Conservation (phyloP, 208 protist species). For the Acanthamoeba royreba region DNA sequence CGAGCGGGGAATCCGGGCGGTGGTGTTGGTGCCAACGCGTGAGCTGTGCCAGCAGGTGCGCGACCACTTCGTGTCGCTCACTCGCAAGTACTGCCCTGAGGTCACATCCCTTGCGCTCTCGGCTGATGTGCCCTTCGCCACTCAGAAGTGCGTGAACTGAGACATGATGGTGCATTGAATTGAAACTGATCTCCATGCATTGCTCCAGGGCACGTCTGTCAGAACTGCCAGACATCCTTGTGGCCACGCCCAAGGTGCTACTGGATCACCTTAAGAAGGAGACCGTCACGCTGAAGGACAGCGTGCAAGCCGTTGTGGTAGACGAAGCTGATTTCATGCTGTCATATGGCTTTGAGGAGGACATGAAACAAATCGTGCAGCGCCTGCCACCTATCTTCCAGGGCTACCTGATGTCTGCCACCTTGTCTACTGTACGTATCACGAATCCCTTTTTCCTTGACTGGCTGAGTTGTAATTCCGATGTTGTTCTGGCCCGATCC, state of each 20-base stretch:
- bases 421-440: conserved; percentile 78
- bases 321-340: conserved; percentile 96
- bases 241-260: conserved; percentile 74
- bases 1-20: conserved; percentile 79
- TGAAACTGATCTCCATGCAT: background rate
- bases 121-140: conserved; percentile 53
- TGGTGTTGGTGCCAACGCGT: conserved; percentile 93
- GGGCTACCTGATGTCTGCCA: conserved; percentile 92
- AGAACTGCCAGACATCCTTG: conserved; percentile 73
- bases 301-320: conserved; percentile 87
- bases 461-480: background rate
- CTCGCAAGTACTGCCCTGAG: conserved; percentile 34
- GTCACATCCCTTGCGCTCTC: conserved; percentile 51
- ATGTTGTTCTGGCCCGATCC: background rate
- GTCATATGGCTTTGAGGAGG: conserved; percentile 90
- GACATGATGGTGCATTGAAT: background rate
- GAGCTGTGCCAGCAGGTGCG: conserved; percentile 93
- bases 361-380: conserved; percentile 85
- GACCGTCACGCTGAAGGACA: conserved; percentile 49
- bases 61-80: background rate
- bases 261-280: conserved; percentile 65
- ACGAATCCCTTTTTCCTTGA: background rate
- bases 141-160: conserved; percentile 47
- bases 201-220: conserved; percentile 44
- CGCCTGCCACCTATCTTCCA: conserved; percentile 89